Percentiles rank a stretch among this genome's conserved stretches.
Evolutionary conservation across 2,329 filamentous ascomycete species (phyloP).

Genomic region (Neonectria coccinea): DNA sequence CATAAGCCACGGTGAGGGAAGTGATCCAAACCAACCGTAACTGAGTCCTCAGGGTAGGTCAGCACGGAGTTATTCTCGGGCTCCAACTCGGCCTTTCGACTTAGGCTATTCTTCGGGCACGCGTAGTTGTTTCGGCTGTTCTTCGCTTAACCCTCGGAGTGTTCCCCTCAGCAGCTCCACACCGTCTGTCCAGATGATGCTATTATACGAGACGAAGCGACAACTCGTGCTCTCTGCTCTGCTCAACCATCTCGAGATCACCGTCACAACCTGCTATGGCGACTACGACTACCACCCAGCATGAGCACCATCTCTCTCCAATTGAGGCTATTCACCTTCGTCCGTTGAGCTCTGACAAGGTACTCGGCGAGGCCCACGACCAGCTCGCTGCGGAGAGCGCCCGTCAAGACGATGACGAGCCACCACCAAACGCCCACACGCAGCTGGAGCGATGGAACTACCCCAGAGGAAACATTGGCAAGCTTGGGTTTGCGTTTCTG

Average conservation of each 20-base stretch:
- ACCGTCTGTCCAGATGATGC: background rate
- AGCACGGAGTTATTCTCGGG: conserved; percentile 2
- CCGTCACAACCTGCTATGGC: background rate
- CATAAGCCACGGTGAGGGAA: too few species aligned
- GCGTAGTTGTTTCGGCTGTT: background rate
- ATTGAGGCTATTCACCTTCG: conserved; percentile 15
- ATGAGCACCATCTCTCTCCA: background rate
- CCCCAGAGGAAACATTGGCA: conserved; percentile 48
- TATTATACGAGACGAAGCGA: background rate
- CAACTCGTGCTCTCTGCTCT: background rate
- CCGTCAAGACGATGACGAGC: conserved; percentile 31
- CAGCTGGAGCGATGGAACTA: conserved; percentile 52
- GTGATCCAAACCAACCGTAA: too few species aligned
- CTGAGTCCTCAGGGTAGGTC: too few species aligned
- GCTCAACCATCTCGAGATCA: background rate
- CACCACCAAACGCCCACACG: conserved; percentile 45
- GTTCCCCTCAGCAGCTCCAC: background rate
- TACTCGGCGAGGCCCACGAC: background rate
- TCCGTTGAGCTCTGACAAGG: background rate
- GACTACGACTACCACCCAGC: background rate
- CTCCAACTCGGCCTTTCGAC: background rate
- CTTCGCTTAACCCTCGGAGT: background rate
- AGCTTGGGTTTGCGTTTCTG: conserved; percentile 61
- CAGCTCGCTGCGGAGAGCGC: conserved; percentile 17
- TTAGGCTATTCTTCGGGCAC: background rate